phyloP scores from a whole-genome alignment of 2,329 filamentous ascomycete species.

The Sporothrix globosa region DNA sequence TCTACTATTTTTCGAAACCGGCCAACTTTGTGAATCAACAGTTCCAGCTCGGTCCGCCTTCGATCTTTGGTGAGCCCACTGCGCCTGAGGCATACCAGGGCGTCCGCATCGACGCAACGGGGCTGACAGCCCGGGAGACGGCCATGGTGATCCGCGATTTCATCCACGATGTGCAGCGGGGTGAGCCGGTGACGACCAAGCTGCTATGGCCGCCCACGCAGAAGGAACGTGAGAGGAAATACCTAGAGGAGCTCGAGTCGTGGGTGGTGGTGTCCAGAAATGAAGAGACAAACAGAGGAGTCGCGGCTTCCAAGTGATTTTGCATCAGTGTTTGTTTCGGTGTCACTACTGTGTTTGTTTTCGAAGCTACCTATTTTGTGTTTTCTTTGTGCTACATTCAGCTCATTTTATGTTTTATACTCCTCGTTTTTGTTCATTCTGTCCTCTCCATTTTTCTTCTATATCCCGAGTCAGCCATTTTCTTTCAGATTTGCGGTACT shows the following conservation, averaged over 20 bases:
- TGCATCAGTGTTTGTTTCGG: background rate
- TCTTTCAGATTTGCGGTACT: background rate
- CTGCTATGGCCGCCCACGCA: background rate
- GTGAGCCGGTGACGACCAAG: background rate
- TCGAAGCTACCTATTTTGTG: no score
- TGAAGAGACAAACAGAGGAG: background rate
- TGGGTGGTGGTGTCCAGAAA: background rate
- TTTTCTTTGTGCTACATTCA: background rate
- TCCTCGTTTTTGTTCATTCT: background rate
- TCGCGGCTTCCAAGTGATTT: background rate
- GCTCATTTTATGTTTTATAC: background rate
- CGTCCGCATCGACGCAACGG: slow-evolving; percentile 25
- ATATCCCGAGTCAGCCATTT: background rate
- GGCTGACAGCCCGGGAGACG: background rate
- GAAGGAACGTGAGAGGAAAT: background rate
- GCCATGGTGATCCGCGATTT: slow-evolving; percentile 18
- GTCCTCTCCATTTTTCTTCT: background rate
- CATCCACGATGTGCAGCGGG: slow-evolving; percentile 25
- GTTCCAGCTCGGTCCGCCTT: background rate
- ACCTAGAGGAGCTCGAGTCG: background rate
- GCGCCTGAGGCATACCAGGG: background rate
- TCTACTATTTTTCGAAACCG: background rate
- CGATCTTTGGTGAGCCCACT: no score
- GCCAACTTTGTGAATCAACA: background rate
- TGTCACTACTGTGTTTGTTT: background rate